Conservation (phyloP, 177 flowering plant genomes). For the Tripterygium wilfordii region DNA sequence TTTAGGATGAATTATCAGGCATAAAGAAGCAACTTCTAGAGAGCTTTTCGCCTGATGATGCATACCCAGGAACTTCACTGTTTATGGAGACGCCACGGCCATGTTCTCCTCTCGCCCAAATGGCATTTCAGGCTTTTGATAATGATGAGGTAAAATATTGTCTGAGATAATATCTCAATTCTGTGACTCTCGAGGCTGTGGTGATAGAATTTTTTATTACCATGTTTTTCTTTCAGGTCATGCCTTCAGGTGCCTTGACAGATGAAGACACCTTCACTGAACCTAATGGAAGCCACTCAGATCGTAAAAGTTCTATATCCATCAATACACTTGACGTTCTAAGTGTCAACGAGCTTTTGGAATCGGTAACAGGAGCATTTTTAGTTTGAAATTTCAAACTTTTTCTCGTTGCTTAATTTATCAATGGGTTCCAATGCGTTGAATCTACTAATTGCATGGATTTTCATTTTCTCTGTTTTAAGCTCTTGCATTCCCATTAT, state of each 20-base stretch:
- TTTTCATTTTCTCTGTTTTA: too few relatives aligned
- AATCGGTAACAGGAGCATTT: conserved; percentile 41
- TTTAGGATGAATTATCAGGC: conserved; percentile 53
- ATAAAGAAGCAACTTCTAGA: conserved; percentile 51
- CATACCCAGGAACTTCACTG: conserved; percentile 62
- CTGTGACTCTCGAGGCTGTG: not conserved
- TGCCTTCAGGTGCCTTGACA: conserved; percentile 32
- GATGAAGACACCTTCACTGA: conserved; percentile 66
- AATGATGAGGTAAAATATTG: conserved; percentile 58
- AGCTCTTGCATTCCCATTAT: too few relatives aligned
- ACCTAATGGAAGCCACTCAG: conserved; percentile 62
- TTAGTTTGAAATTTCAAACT: not conserved
- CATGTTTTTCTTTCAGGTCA: conserved; percentile 33
- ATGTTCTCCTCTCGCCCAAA: conserved; percentile 62
- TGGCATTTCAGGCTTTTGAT: conserved; percentile 47
- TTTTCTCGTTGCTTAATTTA: not conserved
- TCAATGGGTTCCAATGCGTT: too few relatives aligned
- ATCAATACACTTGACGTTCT: conserved; percentile 48
- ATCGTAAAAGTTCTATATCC: conserved; percentile 52
- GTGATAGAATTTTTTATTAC: not conserved
- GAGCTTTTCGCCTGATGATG: conserved; percentile 82
- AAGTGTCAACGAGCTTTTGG: conserved; percentile 78
- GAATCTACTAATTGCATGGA: too few relatives aligned
- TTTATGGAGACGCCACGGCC: conserved; percentile 82
- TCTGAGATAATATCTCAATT: not conserved